phyloP scores from a whole-genome alignment of 139 green algal species.

The Volvox reticuliferus region DNA sequence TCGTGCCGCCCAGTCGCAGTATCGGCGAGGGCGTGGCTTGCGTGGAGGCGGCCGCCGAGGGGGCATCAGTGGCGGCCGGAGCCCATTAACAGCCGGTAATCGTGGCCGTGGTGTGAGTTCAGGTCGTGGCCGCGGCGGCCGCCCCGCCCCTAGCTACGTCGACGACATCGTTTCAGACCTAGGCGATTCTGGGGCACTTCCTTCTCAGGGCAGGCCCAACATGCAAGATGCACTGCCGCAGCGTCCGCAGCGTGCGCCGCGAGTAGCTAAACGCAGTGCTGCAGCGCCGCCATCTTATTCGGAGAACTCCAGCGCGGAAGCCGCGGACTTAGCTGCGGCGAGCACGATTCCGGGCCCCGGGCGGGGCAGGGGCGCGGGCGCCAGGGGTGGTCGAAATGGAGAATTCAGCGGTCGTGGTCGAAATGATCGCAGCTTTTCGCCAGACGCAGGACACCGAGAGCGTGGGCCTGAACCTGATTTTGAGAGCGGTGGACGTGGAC shows the following conservation, averaged over 20 bases:
- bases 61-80: neutral
- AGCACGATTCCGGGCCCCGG: neutral
- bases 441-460: neutral
- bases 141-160: neutral
- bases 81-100: neutral
- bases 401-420: conserved; percentile 1
- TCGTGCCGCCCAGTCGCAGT: neutral
- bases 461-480: neutral
- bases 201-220: neutral
- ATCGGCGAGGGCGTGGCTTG: neutral
- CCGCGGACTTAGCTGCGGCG: neutral
- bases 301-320: neutral
- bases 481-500: neutral
- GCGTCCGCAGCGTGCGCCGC: neutral
- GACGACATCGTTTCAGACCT: neutral
- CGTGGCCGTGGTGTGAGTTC: neutral
- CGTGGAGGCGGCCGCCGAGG: neutral
- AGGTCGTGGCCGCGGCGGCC: neutral
- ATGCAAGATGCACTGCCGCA: neutral
- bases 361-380: neutral
- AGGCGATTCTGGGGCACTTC: neutral
- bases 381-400: neutral
- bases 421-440: neutral
- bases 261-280: neutral
- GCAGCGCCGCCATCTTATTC: neutral